Evolutionary conservation across 345 rosid species (phyloP), one percentile per base, ranked within the genome.

Genomic region (Eucalyptus curtisii): DNA sequence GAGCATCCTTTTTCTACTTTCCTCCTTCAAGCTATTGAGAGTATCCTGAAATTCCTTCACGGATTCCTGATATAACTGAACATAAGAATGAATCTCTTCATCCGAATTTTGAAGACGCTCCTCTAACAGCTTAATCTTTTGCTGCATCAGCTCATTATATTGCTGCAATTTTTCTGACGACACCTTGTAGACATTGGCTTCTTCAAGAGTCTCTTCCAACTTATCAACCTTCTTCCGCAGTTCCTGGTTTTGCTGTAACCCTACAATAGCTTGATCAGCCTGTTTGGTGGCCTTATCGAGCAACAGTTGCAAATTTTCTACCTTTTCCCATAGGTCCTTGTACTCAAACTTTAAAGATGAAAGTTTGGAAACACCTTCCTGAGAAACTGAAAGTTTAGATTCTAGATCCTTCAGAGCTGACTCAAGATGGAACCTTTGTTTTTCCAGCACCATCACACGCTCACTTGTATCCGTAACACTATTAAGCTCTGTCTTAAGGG

Each of bases 41-140:
- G 97, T 96, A 47, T 95, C 98, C 90, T 96, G 98, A 91, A 96
- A 96, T 91, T 96, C 99, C 71, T 93, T 91, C 11, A 96, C 94
- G 25, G 99, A 96, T 86, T 96, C 97, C 91, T 96, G 98, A 91
- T 97, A 97, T 90, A 96, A 90, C 79, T 93, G 95, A 85, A 96
- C 93, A 90, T 93, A 96, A 37, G 98, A 94, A 86, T 89, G 91
- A 92, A 96, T 95, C 90, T 96, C 98, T 90, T 97, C 96, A 89
- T 98, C 99, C 85, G 99, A 98, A 89, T 91, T 96, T 89, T 94
- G 95, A 68, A 98, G 95, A 88, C 93, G 96, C 87, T 96, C 98
- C 91, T 96, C 99, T 84, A 98, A 91, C 90, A 95, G 92, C 81
- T 94, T 93, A 89, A 98, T 94, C 93, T 96, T 96, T 88, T 96